phyloP scores from a whole-genome alignment of 2,329 filamentous ascomycete species.

The Pseudogymnoascus destructans region DNA sequence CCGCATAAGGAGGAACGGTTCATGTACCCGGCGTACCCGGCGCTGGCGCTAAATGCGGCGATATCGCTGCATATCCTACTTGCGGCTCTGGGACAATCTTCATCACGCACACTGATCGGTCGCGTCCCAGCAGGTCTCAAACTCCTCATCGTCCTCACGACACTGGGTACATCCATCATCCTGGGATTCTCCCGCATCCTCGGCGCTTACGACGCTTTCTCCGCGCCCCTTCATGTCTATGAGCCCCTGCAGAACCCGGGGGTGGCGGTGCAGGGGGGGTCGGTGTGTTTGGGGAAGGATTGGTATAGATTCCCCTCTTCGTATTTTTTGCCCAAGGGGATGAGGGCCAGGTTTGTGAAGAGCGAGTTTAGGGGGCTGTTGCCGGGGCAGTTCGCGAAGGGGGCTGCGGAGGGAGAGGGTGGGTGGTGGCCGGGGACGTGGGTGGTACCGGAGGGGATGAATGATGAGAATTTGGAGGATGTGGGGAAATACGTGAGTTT shows the following conservation, averaged over 20 bases:
- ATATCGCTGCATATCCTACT: conserved; percentile 72
- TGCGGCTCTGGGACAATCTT: conserved; percentile 56
- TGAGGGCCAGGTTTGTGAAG: conserved; percentile 78
- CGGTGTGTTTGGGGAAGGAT: conserved; percentile 84
- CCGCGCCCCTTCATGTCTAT: conserved; percentile 64
- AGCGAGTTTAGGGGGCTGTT: conserved; percentile 82
- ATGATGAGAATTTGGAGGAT: conserved; percentile 83
- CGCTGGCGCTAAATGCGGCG: conserved; percentile 77
- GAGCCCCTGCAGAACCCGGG: conserved; percentile 43
- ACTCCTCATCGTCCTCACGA: conserved; percentile 44
- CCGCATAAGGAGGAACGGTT: conserved; percentile 97
- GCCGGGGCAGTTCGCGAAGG: conserved; percentile 72
- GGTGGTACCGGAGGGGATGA: conserved; percentile 71
- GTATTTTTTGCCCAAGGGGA: conserved; percentile 73
- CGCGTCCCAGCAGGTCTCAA: conserved; percentile 67
- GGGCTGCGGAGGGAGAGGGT: conserved; percentile 26
- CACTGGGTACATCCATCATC: conserved; percentile 51
- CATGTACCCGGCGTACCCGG: conserved; percentile 95
- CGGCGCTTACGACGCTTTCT: conserved; percentile 70
- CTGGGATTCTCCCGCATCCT: conserved; percentile 59
- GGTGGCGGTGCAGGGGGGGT: conserved; percentile 46
- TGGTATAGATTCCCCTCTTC: conserved; percentile 97
- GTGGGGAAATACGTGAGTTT: conserved; percentile 62
- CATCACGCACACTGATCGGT: conserved; percentile 52
- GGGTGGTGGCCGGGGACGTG: conserved; percentile 68